Conservation (phyloP, 148 eudicot genomes). For the Heliamphora exappendiculata region DNA sequence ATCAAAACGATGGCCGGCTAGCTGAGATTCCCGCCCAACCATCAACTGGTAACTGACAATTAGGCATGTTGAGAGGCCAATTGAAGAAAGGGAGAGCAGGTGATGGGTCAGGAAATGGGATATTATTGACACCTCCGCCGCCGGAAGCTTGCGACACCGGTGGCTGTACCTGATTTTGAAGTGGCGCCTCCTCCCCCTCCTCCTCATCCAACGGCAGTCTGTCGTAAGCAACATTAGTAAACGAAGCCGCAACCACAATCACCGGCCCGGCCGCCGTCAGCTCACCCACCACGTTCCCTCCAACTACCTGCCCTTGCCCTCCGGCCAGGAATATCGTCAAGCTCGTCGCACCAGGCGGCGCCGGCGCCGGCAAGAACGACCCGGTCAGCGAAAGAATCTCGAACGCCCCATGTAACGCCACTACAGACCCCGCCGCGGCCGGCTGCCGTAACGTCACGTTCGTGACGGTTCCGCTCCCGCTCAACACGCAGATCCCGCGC, state of each 20-base stretch:
- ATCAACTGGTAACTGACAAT: conserved; percentile 20
- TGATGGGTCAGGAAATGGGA: conserved; percentile 22
- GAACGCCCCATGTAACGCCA: conserved; percentile 34
- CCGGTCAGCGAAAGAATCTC: conserved; percentile 41
- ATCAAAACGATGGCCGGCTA: conserved; percentile 18
- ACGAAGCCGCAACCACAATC: conserved; percentile 32
- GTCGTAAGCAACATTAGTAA: conserved; percentile 39
- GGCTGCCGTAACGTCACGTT: conserved; percentile 39
- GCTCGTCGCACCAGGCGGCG: conserved; percentile 42
- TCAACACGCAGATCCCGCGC: conserved; percentile 32
- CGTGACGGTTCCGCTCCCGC: conserved; percentile 38
- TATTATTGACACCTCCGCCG: not conserved
- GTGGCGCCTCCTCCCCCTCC: conserved; percentile 8
- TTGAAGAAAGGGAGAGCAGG: conserved; percentile 29
- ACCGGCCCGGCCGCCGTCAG: conserved; percentile 38
- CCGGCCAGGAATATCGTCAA: conserved; percentile 33
- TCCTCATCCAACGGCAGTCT: conserved; percentile 38
- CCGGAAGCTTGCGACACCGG: not conserved
- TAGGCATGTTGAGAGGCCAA: conserved; percentile 22
- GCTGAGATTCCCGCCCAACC: conserved; percentile 29
- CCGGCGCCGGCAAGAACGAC: conserved; percentile 38
- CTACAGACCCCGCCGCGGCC: conserved; percentile 23
- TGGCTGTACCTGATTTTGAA: conserved; percentile 13
- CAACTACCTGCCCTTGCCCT: conserved; percentile 41
- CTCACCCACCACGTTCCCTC: conserved; percentile 43